A percentile compares a stretch with the other conserved stretches of the same genome.
Conservation (phyloP, 495 filamentous ascomycete genomes). For the Hypomontagnella submonticulosa region DNA sequence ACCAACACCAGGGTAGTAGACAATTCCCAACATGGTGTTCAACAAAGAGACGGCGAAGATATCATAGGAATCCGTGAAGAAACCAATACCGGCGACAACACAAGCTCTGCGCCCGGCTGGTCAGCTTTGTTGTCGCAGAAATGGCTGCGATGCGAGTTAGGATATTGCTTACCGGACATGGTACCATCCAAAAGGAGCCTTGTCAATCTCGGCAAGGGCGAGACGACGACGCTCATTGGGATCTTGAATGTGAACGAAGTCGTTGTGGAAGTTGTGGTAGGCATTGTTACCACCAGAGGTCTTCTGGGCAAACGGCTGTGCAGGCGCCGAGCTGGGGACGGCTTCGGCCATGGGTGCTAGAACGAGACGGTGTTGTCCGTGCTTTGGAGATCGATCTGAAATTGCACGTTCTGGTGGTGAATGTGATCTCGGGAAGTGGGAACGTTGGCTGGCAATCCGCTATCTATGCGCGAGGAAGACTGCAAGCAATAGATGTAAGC, state of each 20-base stretch:
- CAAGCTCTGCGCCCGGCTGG: slow-evolving; percentile 62
- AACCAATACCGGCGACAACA: slow-evolving; percentile 83
- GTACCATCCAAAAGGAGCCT: slow-evolving; percentile 82
- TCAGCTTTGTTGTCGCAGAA: slow-evolving; percentile 16
- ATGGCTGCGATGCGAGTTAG: background rate
- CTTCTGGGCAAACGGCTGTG: slow-evolving; percentile 46
- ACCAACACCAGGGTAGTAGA: slow-evolving; percentile 69
- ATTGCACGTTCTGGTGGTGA: background rate
- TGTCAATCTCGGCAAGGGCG: slow-evolving; percentile 82
- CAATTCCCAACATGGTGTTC: slow-evolving; percentile 76
- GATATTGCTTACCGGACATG: slow-evolving; percentile 58
- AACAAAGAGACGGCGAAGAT: slow-evolving; percentile 78
- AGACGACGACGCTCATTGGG: slow-evolving; percentile 79
- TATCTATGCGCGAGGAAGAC: slow-evolving; percentile 27
- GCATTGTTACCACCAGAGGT: slow-evolving; percentile 72
- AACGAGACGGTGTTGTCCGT: slow-evolving; percentile 14
- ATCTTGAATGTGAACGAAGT: slow-evolving; percentile 72
- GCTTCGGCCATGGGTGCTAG: slow-evolving; percentile 38
- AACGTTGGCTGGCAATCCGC: slow-evolving; percentile 17
- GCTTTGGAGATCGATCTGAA: slow-evolving; percentile 7
- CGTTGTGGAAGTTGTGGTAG: slow-evolving; percentile 75
- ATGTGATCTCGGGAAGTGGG: slow-evolving; percentile 7
- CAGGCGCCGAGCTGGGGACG: slow-evolving; percentile 16
- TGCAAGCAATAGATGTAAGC: slow-evolving; percentile 32
- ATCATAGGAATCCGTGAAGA: slow-evolving; percentile 85